Evolutionary conservation across 2,329 filamentous ascomycete species (phyloP).

Genomic region (Ascomycota sp.): DNA sequence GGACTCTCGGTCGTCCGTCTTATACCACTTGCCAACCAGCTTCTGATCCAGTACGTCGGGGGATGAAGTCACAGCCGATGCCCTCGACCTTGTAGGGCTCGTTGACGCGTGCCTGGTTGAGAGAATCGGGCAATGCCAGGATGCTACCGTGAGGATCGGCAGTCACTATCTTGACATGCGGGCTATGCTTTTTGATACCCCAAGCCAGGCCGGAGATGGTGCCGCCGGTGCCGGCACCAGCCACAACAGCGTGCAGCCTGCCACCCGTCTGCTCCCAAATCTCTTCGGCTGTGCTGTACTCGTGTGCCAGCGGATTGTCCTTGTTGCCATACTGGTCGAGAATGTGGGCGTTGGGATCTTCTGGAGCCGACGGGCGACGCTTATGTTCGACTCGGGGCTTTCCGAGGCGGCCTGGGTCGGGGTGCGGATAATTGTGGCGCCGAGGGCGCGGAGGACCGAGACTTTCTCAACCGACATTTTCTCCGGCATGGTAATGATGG

Average conservation of each 20-base stretch:
- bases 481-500: slow-evolving; percentile 94
- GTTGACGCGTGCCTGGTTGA: slow-evolving; percentile 68
- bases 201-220: slow-evolving; percentile 80
- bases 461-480: slow-evolving; percentile 99
- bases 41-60: slow-evolving; percentile 73
- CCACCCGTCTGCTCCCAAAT: slow-evolving; percentile 84
- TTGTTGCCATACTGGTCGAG: slow-evolving; percentile 86
- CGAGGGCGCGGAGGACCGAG: slow-evolving; percentile 76
- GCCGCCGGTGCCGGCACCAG: slow-evolving; percentile 85
- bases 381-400: slow-evolving; percentile 88
- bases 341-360: slow-evolving; percentile 93
- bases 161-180: slow-evolving; percentile 69
- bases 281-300: slow-evolving; percentile 85
- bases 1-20: slow-evolving; percentile 82
- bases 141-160: slow-evolving; percentile 88
- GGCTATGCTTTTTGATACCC: slow-evolving; percentile 74
- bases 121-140: slow-evolving; percentile 54
- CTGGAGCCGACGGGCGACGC: slow-evolving; percentile 71
- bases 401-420: slow-evolving; percentile 92
- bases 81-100: slow-evolving; percentile 94
- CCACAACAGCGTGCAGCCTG: slow-evolving; percentile 63
- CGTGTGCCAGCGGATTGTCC: slow-evolving; percentile 86
- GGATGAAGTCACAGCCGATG: slow-evolving; percentile 96
- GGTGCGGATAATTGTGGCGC: slow-evolving; percentile 92
- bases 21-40: slow-evolving; percentile 86